Evolutionary conservation across 2,329 filamentous ascomycete genomes (phyloP), one percentile per base, ranked within the genome.

Genomic region (Metarhizium rileyi): DNA sequence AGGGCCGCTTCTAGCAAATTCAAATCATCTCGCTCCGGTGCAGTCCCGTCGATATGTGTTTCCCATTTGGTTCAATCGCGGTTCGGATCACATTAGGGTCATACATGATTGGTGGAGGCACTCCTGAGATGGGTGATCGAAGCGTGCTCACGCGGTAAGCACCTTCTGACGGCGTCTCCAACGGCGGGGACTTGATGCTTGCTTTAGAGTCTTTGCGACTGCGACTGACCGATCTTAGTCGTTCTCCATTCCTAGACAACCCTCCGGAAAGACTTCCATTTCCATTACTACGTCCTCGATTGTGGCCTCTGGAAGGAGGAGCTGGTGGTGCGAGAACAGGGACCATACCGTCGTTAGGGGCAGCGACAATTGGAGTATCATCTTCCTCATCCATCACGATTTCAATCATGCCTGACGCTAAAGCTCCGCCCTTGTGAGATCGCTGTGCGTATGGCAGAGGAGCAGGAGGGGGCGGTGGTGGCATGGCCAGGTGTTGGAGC

Each of bases 311-410:
- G 20, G 59, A 63, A 14, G 69, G 72, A 4, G 71, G 74, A 2
- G 67, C 68, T 1, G 71, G 75, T 1, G 72, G 63, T 14, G 72
- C 61, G 38, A 76, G 64, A 53, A 74, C 66, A 6, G 73, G 71
- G 1, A 75, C 69, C 38, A 63, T 67, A 38, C 64, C 61, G 52
- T 75, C 73, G 44, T 69, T 67, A 1, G 67, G 69, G 2, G 64
- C 62, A 8, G 66, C 66, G 9, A 44, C 53, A 12, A 59, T 56
- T 20, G 61, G 56, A 4, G 57, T 55, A 10, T 56, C 61, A 18
- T 77, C 72, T 5, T 80, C 76, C 2, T 81, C 77, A 55, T 84
- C 80, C 75, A 81, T 81, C 46, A 84, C 78, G 53, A 84, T 81
- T 61, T 84, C 80, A 55, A 84, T 83, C 59, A 80, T 75, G 4